Conservation (phyloP, 257 asterid genomes). For the Striga asiatica region DNA sequence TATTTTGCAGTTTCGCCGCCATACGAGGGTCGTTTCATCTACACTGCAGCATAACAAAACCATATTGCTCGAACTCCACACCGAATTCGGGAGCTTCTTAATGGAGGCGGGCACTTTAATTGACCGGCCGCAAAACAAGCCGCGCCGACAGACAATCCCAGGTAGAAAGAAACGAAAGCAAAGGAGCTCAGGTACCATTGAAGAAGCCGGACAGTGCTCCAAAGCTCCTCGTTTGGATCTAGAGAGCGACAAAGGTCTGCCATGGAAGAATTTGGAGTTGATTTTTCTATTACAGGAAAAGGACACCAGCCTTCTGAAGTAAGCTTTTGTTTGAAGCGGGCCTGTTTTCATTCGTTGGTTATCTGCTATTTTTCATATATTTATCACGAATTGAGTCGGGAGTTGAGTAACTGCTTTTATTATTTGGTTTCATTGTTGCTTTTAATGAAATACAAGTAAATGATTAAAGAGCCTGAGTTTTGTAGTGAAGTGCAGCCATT, state of each 20-base stretch:
- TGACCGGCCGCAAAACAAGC: neutral
- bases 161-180: slow-evolving; percentile 48
- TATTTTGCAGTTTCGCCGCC: too few species aligned
- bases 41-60: too few species aligned
- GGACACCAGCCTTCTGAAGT: slow-evolving; percentile 33
- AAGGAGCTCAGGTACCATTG: slow-evolving; percentile 13
- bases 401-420: neutral
- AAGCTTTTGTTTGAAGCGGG: neutral
- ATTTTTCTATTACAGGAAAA: slow-evolving; percentile 49
- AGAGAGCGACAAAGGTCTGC: slow-evolving; percentile 24
- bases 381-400: neutral
- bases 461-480: slow-evolving; percentile 2
- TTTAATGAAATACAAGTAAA: neutral
- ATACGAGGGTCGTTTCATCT: too few species aligned
- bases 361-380: neutral
- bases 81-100: neutral
- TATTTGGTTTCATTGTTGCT: neutral
- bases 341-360: neutral
- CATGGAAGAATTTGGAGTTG: slow-evolving; percentile 67
- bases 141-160: slow-evolving; percentile 15
- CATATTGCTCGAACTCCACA: too few species aligned
- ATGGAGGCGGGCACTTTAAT: slow-evolving; percentile 15
- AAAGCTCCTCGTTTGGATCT: slow-evolving; percentile 29
- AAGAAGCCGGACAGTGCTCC: slow-evolving; percentile 20
- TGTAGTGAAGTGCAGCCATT: neutral